These are phyloP conservation scores for Ascochyta koolunga DNA, from an alignment of 2,329 filamentous ascomycete genomes.

Conservation along the genomic window DNA sequence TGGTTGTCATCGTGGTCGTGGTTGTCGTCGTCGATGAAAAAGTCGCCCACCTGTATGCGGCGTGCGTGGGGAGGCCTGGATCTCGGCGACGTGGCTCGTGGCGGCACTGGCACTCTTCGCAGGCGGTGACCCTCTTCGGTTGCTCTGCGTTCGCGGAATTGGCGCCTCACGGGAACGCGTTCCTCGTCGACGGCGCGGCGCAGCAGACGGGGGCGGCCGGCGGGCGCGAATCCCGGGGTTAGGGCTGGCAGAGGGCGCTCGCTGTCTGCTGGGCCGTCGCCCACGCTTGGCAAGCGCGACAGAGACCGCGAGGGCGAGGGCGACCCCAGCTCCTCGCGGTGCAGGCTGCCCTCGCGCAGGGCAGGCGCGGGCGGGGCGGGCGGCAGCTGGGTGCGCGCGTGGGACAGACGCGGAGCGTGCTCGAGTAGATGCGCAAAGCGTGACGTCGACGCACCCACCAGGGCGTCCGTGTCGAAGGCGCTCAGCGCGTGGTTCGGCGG, in stretches of 20 bases:
- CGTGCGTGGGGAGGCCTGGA: not conserved
- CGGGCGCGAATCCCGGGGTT: slow-evolving; percentile 46
- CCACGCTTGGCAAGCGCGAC: not conserved
- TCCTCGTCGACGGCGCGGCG: too few relatives aligned
- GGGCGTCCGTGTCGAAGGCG: slow-evolving; percentile 27
- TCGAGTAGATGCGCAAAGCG: slow-evolving; percentile 21
- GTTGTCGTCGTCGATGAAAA: not conserved
- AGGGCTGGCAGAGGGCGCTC: slow-evolving; percentile 33
- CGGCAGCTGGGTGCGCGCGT: slow-evolving; percentile 30
- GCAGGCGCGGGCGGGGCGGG: slow-evolving; percentile 38
- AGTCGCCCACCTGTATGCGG: not conserved
- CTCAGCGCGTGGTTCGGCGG: slow-evolving; percentile 24
- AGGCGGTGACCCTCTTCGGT: not conserved
- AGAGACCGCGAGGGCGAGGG: too few relatives aligned
- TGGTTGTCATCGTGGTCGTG: too few relatives aligned
- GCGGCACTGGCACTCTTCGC: not conserved
- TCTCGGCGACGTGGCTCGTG: not conserved
- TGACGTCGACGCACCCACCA: slow-evolving; percentile 12
- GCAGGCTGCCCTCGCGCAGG: slow-evolving; percentile 15
- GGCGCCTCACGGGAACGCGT: too few relatives aligned
- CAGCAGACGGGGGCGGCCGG: slow-evolving; percentile 22
- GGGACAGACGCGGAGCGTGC: slow-evolving; percentile 23
- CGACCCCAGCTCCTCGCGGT: not conserved
- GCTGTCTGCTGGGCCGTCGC: not conserved
- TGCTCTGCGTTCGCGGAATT: too few relatives aligned